Evolutionary conservation across 1,284 basidiomycete genomes (phyloP), one percentile per base, ranked within the genome.

Genomic region (Anthracocystis setariae): DNA sequence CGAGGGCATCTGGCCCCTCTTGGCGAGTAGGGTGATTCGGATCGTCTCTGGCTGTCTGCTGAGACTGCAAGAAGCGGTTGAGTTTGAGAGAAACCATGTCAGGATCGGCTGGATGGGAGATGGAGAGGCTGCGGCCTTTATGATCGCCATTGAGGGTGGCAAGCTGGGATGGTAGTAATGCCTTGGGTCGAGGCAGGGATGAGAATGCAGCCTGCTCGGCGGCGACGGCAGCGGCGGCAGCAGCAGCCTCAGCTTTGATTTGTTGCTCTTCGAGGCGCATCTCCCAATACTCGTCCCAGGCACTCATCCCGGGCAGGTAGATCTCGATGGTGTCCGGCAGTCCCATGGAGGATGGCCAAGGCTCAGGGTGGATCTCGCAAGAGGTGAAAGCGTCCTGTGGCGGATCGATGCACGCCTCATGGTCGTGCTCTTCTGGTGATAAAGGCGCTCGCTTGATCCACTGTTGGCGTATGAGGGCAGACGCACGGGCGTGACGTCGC

Each of bases 311-410:
- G n/a, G 78, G 78, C 0, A 79, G 66, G 43, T 78, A 79, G 46
- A 79, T 79, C 13, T 79, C 78, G 46, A 79, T 78, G 9, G 71
- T 74, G 46, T 78, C 72, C 17, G 74, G 78, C 18, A 79, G 48
- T 13, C 67, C 74, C 8, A 57, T 15, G 1, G 55, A 59, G 45
- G 52, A 42, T 13, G 71, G 68, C 66, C 66, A 62, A 2, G 72
- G 64, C 32, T 70, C 69, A 3, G 75, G 73, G 37, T 64, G 61
- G 8, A 66, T 53, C 20, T 47, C 54, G 61, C 62, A 57, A 8
- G 75, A 64, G 12, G 49, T 23, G 20, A 49, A 48, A 18, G 49
- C 40, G 10, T 73, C 73, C 2, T 46, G 21, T 1, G 53, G 68
- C 32, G 71, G 9, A 7, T 66, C 33, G 21, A 54, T 46, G 46